A percentile compares a stretch with the other conserved stretches of the same genome.
Conservation (phyloP, 768 basidiomycete genomes). For the Candolleomyces aberdarensis region DNA sequence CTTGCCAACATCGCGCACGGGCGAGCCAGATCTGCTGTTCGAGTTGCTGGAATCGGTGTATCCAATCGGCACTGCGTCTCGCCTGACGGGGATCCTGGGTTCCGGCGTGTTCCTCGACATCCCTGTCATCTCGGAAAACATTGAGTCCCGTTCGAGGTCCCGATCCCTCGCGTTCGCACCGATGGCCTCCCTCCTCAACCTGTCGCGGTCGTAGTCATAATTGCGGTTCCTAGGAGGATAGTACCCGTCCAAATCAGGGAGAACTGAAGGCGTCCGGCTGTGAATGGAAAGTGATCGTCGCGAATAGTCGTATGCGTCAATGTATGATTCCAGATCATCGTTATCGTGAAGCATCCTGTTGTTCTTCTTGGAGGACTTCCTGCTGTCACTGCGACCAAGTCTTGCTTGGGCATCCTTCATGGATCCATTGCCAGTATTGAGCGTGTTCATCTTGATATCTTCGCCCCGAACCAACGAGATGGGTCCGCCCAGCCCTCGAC, state of each 20-base stretch:
- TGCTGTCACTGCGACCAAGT: background rate
- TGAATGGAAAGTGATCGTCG: constrained; percentile 4
- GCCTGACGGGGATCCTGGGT: constrained; percentile 69
- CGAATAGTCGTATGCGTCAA: constrained; percentile 11
- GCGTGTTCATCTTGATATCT: constrained; percentile 2
- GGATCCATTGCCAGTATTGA: background rate
- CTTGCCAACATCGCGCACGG: constrained; percentile 1
- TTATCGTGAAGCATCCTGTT: background rate
- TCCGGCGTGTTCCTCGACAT: constrained; percentile 57
- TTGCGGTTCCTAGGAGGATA: background rate
- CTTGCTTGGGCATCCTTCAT: background rate
- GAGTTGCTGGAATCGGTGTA: background rate
- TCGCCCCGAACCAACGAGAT: background rate
- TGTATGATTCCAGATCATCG: constrained; percentile 11
- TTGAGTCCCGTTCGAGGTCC: constrained; percentile 24
- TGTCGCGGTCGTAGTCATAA: background rate
- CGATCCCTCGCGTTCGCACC: background rate
- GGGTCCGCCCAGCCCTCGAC: background rate
- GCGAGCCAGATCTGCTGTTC: background rate
- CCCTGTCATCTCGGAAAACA: constrained; percentile 73
- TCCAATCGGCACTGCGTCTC: constrained; percentile 20
- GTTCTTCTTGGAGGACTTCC: background rate
- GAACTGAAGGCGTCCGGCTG: constrained; percentile 8
- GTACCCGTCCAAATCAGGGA: constrained; percentile 9
- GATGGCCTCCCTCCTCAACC: constrained; percentile 3